Evolutionary conservation across 1,139 yeast genomes (phyloP), one percentile per base, ranked within the genome.

Genomic region (Eremothecium gossypii): DNA sequence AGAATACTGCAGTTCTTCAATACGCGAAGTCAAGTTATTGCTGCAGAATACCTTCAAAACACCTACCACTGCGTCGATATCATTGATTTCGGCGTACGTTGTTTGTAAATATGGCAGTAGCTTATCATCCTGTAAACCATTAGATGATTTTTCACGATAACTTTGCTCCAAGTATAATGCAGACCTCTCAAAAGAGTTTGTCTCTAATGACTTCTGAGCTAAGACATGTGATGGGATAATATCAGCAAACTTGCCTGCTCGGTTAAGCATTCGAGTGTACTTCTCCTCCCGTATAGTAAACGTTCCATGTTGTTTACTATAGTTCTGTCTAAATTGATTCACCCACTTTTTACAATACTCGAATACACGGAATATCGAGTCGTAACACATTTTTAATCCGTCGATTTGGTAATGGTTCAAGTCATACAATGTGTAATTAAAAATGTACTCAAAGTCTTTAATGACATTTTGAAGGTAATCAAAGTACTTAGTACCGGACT

Each of bases 51-150:
- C 73, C 46, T 85, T 79, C 41, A 91, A 66, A 3, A 86, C 77
- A 13, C 98, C 99, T 58, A 85, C 91, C 36, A 93, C 69, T 0
- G 96, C 80, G 65, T 93, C 99, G 36, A 82, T 74, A 58, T 93
- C 98, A 54, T 87, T 89, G 43, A 91, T 77, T 45, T 76, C 83
- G 4, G 95, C 83, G 60, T 91, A 93, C 69, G 89, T 83, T 27
- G 74, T 74, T 54, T 86, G 89, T 28, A 93, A 64, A 2, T 79
- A 73, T 1, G 69, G 59, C 8, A 75, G 70, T 41, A 76, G 68
- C 20, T 69, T 66, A n/a, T 68, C 56, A 4, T 65, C 64, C 20
- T 64, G 66, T 36, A 67, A 66, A 3, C 55, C 49, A 10, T 47
- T 49, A 13, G 38, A 41, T 29, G 64, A 58, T 12, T 68, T 65